Percentiles rank a stretch among this genome's conserved stretches.
phyloP scores from a whole-genome alignment of 495 filamentous ascomycete species.

The Thozetella sp. region DNA sequence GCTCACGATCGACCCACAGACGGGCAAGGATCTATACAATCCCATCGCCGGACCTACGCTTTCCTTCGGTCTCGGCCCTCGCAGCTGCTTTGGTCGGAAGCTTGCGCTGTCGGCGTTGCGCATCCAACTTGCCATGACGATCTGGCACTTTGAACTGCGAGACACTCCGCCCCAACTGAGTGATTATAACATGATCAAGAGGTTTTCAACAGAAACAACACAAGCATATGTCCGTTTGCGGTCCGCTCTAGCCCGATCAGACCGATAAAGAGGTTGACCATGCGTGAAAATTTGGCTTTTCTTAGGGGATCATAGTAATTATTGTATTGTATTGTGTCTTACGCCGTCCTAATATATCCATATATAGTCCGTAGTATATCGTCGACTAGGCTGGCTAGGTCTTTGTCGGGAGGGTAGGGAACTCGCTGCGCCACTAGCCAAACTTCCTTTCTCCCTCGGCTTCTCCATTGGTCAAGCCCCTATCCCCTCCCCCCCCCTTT shows the following conservation, averaged over 20 bases:
- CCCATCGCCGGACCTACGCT: constrained; percentile 23
- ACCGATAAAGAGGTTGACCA: neutral
- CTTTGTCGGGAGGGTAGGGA: too few relatives aligned
- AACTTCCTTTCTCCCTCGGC: too few relatives aligned
- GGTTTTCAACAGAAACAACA: neutral
- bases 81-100: constrained; percentile 35
- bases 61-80: constrained; percentile 27
- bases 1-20: constrained; percentile 21
- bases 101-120: constrained; percentile 7
- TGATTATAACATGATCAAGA: constrained; percentile 2
- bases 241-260: neutral
- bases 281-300: too few relatives aligned
- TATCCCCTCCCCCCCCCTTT: too few relatives aligned
- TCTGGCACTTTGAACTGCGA: constrained; percentile 15
- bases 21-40: neutral
- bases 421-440: too few relatives aligned
- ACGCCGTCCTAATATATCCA: too few relatives aligned
- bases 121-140: constrained; percentile 7
- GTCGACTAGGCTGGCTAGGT: too few relatives aligned
- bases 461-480: too few relatives aligned
- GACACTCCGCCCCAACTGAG: constrained; percentile 15
- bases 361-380: too few relatives aligned
- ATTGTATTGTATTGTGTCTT: too few relatives aligned
- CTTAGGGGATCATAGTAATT: too few relatives aligned
- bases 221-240: neutral